These are phyloP conservation scores for Lichtheimia hyalospora DNA, from an alignment of 371 early-diverging fungal genomes.

Conservation along the genomic window DNA sequence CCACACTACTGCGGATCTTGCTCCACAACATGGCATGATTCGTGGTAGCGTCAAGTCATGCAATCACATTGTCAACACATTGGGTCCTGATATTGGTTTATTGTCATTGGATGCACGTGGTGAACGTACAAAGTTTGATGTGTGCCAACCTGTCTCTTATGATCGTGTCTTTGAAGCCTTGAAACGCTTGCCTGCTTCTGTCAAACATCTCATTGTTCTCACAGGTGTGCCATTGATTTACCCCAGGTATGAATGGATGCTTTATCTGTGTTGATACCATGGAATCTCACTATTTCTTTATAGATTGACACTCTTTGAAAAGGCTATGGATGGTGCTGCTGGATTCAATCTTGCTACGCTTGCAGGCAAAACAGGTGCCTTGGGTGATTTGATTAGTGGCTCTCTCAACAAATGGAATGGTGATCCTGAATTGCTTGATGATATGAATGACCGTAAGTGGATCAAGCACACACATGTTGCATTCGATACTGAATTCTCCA, in stretches of 20 bases:
- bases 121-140: conserved; percentile 66
- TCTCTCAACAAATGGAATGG: conserved; percentile 66
- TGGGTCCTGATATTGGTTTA: conserved; percentile 71
- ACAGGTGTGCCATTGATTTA: conserved; percentile 77
- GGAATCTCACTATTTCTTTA: neutral
- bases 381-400: conserved; percentile 39
- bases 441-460: conserved; percentile 71
- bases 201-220: conserved; percentile 69
- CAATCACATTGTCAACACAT: conserved; percentile 40
- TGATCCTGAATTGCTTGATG: conserved; percentile 82
- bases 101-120: conserved; percentile 79
- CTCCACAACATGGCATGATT: conserved; percentile 57
- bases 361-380: conserved; percentile 37
- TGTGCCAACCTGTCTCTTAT: conserved; percentile 66
- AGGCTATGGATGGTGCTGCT: conserved; percentile 50
- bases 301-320: conserved; percentile 66
- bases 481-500: neutral
- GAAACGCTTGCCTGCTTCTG: conserved; percentile 35
- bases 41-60: conserved; percentile 22
- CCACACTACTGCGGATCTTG: conserved; percentile 67
- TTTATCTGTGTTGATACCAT: neutral
- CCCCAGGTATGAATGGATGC: conserved; percentile 36
- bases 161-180: conserved; percentile 61
- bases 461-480: neutral
- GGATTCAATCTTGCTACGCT: conserved; percentile 35